Percentiles rank a stretch among this genome's conserved stretches.
phyloP scores from a whole-genome alignment of 2,329 filamentous ascomycete genomes.

The Trichoderma koningiopsis region DNA sequence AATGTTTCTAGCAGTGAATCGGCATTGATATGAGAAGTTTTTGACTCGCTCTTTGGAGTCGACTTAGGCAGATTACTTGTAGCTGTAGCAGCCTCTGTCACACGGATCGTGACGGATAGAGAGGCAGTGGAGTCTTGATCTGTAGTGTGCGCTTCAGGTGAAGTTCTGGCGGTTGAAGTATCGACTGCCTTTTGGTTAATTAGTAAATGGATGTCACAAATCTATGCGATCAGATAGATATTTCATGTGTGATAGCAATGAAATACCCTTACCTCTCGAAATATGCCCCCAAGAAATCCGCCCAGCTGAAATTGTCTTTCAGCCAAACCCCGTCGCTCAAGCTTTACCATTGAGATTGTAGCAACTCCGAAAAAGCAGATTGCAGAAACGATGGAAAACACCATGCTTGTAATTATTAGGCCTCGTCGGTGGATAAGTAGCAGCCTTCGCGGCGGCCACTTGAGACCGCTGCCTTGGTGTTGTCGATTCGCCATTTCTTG shows the following conservation, averaged over 20 bases:
- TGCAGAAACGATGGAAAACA: constrained; percentile 20
- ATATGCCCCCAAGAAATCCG: constrained; percentile 27
- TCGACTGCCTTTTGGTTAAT: background rate
- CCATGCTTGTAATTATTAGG: constrained; percentile 15
- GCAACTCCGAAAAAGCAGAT: constrained; percentile 23
- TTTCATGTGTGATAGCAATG: background rate
- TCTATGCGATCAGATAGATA: background rate
- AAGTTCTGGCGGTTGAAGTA: background rate
- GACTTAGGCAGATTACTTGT: background rate
- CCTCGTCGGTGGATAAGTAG: background rate
- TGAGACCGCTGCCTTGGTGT: background rate
- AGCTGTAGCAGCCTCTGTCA: background rate
- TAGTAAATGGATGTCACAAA: background rate
- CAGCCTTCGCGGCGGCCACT: background rate
- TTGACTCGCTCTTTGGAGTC: background rate
- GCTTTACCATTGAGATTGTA: constrained; percentile 6
- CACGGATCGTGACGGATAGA: background rate
- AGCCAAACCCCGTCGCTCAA: constrained; percentile 8
- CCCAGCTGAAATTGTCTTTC: constrained; percentile 35
- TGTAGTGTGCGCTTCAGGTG: background rate
- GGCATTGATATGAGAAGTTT: background rate
- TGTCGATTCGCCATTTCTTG: constrained; percentile 8
- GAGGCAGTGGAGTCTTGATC: background rate
- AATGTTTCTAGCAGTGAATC: constrained; percentile 27
- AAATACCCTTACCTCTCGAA: constrained; percentile 24